phyloP scores from a whole-genome alignment of 2,329 filamentous ascomycete species.

The Alternaria alternata region DNA sequence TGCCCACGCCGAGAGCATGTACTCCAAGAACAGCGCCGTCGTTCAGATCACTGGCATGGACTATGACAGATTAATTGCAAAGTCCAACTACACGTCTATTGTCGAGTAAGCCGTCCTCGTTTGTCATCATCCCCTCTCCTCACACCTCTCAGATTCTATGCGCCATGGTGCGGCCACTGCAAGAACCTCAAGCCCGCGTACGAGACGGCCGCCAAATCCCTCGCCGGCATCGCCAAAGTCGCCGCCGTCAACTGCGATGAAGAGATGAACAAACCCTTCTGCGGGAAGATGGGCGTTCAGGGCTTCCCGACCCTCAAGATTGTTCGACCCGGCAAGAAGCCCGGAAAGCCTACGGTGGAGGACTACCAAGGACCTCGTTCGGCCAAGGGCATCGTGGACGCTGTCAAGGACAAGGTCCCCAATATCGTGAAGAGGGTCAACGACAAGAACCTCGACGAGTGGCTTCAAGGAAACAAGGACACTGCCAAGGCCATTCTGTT shows the following conservation, averaged over 20 bases:
- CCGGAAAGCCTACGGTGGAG: conserved; percentile 80
- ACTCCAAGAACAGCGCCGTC: conserved; percentile 86
- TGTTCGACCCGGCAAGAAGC: conserved; percentile 82
- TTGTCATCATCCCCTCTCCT: conserved; percentile 4
- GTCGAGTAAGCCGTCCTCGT: conserved; percentile 47
- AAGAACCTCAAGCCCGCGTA: conserved; percentile 94
- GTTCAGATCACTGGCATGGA: conserved; percentile 80
- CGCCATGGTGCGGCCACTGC: conserved; percentile 97
- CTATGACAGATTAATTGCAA: conserved; percentile 83
- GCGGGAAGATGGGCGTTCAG: conserved; percentile 83
- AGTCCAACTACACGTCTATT: conserved; percentile 92
- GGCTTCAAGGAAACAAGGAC: conserved; percentile 72
- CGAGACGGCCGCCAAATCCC: conserved; percentile 88
- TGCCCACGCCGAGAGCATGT: conserved; percentile 74
- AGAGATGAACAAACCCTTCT: conserved; percentile 88
- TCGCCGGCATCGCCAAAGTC: conserved; percentile 92
- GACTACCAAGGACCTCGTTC: conserved; percentile 87
- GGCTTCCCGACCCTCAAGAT: conserved; percentile 98
- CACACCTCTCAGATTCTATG: conserved; percentile 79
- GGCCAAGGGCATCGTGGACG: conserved; percentile 87
- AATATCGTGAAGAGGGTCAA: conserved; percentile 86
- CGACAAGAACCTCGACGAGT: conserved; percentile 79
- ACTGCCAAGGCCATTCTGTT: conserved; percentile 88
- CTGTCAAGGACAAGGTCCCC: conserved; percentile 85
- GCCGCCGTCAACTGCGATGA: conserved; percentile 96